Conservation (phyloP, 2,329 filamentous ascomycete species). For the Stachybotrys echinatus region DNA sequence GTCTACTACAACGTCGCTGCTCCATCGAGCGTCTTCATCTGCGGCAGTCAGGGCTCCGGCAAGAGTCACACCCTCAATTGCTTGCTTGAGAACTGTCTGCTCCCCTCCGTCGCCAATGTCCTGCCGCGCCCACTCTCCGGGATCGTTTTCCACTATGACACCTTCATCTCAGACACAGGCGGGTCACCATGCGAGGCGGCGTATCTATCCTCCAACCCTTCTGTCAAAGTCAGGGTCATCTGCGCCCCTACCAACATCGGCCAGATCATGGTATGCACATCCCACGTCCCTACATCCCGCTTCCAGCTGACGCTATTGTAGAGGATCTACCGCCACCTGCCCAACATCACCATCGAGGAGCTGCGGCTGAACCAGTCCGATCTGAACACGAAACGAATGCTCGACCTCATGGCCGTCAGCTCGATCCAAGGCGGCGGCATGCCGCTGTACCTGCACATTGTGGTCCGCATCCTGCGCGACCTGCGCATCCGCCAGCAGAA, state of each 20-base stretch:
- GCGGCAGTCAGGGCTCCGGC: slow-evolving; percentile 58
- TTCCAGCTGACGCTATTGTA: slow-evolving; percentile 9
- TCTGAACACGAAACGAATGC: slow-evolving; percentile 53
- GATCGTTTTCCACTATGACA: slow-evolving; percentile 62
- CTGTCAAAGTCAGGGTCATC: slow-evolving; percentile 45
- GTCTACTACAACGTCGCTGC: slow-evolving; percentile 40
- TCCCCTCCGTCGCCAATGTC: slow-evolving; percentile 35
- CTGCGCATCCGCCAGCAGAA: slow-evolving; percentile 43
- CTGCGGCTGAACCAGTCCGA: slow-evolving; percentile 45
- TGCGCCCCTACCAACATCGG: slow-evolving; percentile 48
- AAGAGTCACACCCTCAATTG: slow-evolving; percentile 58
- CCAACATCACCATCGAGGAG: slow-evolving; percentile 40
- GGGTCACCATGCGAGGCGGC: slow-evolving; percentile 56
- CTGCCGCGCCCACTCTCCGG: slow-evolving; percentile 50
- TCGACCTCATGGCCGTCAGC: slow-evolving; percentile 53
- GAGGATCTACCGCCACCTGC: slow-evolving; percentile 34
- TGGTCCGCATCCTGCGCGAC: slow-evolving; percentile 50
- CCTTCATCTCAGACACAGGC: slow-evolving; percentile 40
- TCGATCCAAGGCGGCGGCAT: slow-evolving; percentile 25
- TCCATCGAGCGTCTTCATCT: slow-evolving; percentile 58
- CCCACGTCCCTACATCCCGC: too few relatives aligned
- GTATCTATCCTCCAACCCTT: slow-evolving; percentile 38
- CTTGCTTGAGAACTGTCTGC: slow-evolving; percentile 51
- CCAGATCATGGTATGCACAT: slow-evolving; percentile 26
- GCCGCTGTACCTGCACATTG: slow-evolving; percentile 54